Conservation (phyloP, 139 green algal species). For the Tetradesmus obliquus region DNA sequence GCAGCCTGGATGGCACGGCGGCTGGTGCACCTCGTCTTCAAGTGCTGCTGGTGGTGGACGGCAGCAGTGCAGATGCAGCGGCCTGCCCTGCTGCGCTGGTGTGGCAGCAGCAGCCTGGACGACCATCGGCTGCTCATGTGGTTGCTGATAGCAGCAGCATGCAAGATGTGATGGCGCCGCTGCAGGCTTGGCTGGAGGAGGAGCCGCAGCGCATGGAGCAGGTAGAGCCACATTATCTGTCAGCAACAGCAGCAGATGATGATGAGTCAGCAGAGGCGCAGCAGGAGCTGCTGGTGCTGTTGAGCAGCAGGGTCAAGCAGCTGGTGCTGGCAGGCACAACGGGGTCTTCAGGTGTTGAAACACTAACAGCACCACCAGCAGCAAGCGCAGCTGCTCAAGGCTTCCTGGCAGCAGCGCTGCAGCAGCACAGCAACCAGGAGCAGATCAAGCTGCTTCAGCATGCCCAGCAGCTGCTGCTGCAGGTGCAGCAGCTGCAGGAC, state of each 20-base stretch:
- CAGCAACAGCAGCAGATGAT: background rate
- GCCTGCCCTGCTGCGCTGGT: background rate
- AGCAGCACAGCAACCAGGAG: background rate
- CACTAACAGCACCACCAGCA: too few relatives aligned
- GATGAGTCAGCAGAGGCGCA: background rate
- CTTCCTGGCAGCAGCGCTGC: too few relatives aligned
- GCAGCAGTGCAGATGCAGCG: background rate
- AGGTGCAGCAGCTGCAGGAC: background rate
- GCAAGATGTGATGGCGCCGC: background rate
- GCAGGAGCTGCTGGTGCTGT: background rate
- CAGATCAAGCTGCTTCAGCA: background rate
- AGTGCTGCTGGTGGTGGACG: background rate
- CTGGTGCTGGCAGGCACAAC: background rate
- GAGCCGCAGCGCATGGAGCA: too few relatives aligned
- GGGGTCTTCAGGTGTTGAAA: background rate
- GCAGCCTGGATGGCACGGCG: too few relatives aligned
- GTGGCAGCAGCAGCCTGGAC: background rate
- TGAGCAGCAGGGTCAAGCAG: background rate
- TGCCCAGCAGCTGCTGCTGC: conserved; percentile 1
- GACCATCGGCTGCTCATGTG: background rate
- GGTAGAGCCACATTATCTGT: too few relatives aligned
- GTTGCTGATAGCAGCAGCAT: background rate
- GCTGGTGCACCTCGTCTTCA: background rate
- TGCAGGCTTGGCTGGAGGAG: background rate
- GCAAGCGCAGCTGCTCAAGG: too few relatives aligned